Conservation (phyloP, 345 rosid species). For the Citrus inodora region DNA sequence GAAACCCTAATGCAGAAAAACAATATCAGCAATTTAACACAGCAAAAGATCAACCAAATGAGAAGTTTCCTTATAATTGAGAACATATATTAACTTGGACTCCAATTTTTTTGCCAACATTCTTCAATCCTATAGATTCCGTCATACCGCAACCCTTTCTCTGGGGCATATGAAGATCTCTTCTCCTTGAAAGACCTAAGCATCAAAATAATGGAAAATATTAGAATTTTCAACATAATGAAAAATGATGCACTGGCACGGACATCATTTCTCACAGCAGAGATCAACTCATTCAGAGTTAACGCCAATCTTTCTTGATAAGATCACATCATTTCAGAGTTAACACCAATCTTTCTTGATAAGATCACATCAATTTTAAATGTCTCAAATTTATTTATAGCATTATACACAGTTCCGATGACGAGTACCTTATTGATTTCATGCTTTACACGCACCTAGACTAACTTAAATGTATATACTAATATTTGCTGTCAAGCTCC, state of each 20-base stretch:
- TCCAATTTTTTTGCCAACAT: slow-evolving; percentile 71
- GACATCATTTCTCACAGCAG: background rate
- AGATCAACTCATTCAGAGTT: background rate
- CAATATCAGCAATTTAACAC: background rate
- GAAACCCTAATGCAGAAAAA: slow-evolving; percentile 35
- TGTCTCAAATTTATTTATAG: too few relatives aligned
- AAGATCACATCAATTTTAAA: too few relatives aligned
- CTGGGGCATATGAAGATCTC: slow-evolving; percentile 65
- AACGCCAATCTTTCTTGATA: background rate
- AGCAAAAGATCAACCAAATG: background rate
- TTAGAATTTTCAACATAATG: background rate
- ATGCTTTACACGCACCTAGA: too few relatives aligned
- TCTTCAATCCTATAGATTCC: slow-evolving; percentile 70
- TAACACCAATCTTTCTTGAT: background rate
- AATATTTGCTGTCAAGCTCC: background rate
- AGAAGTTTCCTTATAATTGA: background rate
- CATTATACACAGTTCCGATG: too few relatives aligned
- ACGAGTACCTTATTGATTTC: too few relatives aligned
- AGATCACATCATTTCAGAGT: background rate
- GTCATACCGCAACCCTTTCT: slow-evolving; percentile 61
- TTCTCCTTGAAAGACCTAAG: slow-evolving; percentile 60
- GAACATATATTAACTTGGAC: slow-evolving; percentile 31
- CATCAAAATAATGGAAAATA: background rate
- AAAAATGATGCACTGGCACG: background rate
- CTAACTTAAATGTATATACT: too few relatives aligned